These are phyloP conservation scores for Pyrenochaeta sp. DNA, from an alignment of 2,329 filamentous ascomycete genomes.

Conservation along the genomic window DNA sequence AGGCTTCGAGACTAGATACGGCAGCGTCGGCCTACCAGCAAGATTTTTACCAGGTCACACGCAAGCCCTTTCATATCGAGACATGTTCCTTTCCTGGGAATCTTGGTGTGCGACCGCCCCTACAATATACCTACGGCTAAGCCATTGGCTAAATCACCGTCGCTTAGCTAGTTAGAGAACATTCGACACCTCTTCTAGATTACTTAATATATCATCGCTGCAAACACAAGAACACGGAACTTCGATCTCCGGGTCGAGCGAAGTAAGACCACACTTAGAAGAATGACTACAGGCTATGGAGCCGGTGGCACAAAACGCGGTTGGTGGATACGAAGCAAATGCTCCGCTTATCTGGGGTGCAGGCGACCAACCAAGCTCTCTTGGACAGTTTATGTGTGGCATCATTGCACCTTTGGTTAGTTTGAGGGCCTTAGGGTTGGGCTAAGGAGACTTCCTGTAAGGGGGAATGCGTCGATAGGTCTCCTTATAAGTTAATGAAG, in stretches of 20 bases:
- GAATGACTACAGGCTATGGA: slow-evolving; percentile 8
- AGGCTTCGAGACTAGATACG: neutral
- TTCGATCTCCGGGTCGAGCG: slow-evolving; percentile 19
- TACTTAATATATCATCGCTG: slow-evolving; percentile 36
- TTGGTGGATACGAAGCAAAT: slow-evolving; percentile 29
- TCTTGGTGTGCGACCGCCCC: slow-evolving; percentile 1
- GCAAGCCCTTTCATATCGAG: slow-evolving; percentile 14
- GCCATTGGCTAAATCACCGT: slow-evolving; percentile 29
- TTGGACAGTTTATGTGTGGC: slow-evolving; percentile 4
- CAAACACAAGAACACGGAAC: slow-evolving; percentile 18
- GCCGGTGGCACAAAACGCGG: slow-evolving; percentile 9
- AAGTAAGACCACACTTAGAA: slow-evolving; percentile 4
- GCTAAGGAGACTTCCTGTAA: neutral
- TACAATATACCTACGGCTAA: slow-evolving; percentile 19
- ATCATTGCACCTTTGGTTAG: slow-evolving; percentile 14
- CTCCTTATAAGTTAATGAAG: slow-evolving; percentile 14
- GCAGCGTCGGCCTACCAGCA: slow-evolving; percentile 4
- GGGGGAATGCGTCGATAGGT: neutral
- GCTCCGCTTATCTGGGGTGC: slow-evolving; percentile 16
- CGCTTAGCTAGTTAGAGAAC: slow-evolving; percentile 30
- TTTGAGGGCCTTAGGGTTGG: slow-evolving; percentile 4
- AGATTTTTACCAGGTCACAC: slow-evolving; percentile 15
- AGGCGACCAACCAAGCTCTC: neutral
- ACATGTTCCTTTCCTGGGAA: slow-evolving; percentile 2
- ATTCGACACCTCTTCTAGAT: slow-evolving; percentile 32